These are phyloP conservation scores for Xylaria sp. DNA, from an alignment of 2,329 filamentous ascomycete species.

Conservation along the genomic window DNA sequence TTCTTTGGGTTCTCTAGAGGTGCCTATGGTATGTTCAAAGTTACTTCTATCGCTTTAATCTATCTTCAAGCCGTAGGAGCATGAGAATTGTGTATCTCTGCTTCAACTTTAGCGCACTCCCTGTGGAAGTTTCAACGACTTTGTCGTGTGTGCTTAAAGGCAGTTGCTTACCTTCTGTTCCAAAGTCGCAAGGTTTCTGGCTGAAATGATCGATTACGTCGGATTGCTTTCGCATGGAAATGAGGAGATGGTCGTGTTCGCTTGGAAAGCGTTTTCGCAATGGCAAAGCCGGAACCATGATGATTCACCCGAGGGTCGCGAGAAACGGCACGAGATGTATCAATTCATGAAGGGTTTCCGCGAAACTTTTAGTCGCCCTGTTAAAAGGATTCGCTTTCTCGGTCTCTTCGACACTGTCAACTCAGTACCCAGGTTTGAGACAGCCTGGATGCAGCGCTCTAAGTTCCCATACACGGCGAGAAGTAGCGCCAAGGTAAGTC, in stretches of 20 bases:
- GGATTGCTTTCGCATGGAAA: constrained; percentile 81
- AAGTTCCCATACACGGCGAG: constrained; percentile 73
- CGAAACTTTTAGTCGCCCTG: constrained; percentile 79
- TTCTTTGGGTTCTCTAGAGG: constrained; percentile 78
- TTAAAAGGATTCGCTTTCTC: constrained; percentile 74
- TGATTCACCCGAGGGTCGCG: constrained; percentile 50
- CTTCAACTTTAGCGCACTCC: not conserved
- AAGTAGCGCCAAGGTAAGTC: constrained; percentile 54
- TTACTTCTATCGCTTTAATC: not conserved
- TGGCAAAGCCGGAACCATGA: constrained; percentile 67
- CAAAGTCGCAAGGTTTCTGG: constrained; percentile 71
- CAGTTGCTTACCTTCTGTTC: constrained; percentile 3
- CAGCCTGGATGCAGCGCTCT: constrained; percentile 76
- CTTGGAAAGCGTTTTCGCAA: constrained; percentile 80
- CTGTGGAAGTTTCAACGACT: no score
- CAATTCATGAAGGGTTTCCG: constrained; percentile 79
- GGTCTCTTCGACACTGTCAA: constrained; percentile 86
- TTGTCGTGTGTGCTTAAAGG: not conserved
- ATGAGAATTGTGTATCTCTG: no score
- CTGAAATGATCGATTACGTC: constrained; percentile 85
- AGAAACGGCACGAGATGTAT: constrained; percentile 67
- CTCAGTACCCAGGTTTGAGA: constrained; percentile 78
- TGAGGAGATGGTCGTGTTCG: constrained; percentile 83
- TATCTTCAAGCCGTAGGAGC: no score
- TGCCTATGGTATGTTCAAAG: constrained; percentile 53